Conservation (phyloP, 2,329 filamentous ascomycete species). For the Paecilomyces variotii region DNA sequence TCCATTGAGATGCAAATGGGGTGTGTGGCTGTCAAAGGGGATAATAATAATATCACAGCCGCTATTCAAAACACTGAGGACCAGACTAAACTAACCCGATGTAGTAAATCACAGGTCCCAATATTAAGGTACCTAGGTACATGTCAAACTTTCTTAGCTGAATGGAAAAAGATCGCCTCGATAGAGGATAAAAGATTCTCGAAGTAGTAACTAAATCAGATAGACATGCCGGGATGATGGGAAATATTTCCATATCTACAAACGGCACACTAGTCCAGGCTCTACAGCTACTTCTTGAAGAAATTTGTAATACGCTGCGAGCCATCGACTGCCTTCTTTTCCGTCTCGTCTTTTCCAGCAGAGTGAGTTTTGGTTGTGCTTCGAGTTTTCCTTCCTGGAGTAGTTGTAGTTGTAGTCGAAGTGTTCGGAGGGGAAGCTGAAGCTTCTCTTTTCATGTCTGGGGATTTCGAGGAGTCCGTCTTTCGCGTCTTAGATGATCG, state of each 20-base stretch:
- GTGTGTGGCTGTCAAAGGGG: constrained; percentile 4
- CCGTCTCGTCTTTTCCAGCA: constrained; percentile 34
- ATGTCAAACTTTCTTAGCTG: too few species aligned
- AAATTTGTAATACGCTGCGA: constrained; percentile 47
- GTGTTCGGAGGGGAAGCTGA: constrained; percentile 10
- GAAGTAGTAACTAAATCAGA: too few species aligned
- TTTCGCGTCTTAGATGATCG: constrained; percentile 17
- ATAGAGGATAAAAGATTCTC: too few species aligned
- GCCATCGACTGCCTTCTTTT: constrained; percentile 38
- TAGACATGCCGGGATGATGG: too few species aligned
- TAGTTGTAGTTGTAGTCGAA: constrained; percentile 14
- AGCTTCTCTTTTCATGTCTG: constrained; percentile 28
- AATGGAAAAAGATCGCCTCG: too few species aligned
- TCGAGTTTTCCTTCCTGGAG: constrained; percentile 37
- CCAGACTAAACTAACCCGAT: too few species aligned
- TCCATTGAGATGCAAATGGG: constrained; percentile 7
- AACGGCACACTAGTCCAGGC: too few species aligned
- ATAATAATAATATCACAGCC: background rate
- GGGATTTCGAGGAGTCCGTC: constrained; percentile 18
- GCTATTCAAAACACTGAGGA: background rate
- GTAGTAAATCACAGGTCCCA: too few species aligned
- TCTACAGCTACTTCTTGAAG: constrained; percentile 31
- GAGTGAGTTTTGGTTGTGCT: constrained; percentile 52
- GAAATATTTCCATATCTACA: too few species aligned
- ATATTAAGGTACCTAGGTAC: too few species aligned